These are phyloP conservation scores for Carex pumila DNA, from an alignment of 176 grass and related monocot genomes.

Conservation along the genomic window DNA sequence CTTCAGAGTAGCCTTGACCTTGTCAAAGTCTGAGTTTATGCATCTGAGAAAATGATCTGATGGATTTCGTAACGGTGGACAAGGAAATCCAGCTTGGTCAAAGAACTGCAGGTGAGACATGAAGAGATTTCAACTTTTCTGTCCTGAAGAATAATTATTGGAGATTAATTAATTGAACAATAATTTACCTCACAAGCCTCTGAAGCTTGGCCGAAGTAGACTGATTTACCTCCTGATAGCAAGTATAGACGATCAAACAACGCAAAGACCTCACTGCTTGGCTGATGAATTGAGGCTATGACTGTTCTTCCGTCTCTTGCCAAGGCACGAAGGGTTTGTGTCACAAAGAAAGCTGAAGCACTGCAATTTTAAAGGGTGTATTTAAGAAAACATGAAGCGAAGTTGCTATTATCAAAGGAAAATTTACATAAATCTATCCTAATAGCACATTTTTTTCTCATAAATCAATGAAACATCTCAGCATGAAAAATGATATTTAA, in stretches of 20 bases:
- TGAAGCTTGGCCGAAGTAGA: slow-evolving; percentile 80
- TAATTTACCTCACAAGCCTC: slow-evolving; percentile 67
- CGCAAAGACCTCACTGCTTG: slow-evolving; percentile 98
- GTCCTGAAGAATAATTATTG: background rate
- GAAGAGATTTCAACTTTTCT: background rate
- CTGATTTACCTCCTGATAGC: slow-evolving; percentile 91
- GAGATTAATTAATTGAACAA: background rate
- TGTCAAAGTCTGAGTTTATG: slow-evolving; percentile 96
- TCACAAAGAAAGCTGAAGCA: slow-evolving; percentile 98
- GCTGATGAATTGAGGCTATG: slow-evolving; percentile 93
- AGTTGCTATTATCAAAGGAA: background rate
- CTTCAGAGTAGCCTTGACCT: slow-evolving; percentile 97
- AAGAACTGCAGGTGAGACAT: slow-evolving; percentile 59
- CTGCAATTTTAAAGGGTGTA: slow-evolving; percentile 25
- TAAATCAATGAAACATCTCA: background rate
- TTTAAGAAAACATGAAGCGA: background rate
- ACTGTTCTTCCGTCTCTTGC: slow-evolving; percentile 93
- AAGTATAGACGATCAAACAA: slow-evolving; percentile 94
- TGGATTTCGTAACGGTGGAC: slow-evolving; percentile 77
- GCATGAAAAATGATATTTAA: background rate
- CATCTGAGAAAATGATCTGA: slow-evolving; percentile 96
- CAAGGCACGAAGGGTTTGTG: slow-evolving; percentile 76
- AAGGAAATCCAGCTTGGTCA: slow-evolving; percentile 74
- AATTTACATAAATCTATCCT: background rate
- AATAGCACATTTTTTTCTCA: background rate